Conservation (phyloP, 371 early-diverging fungal genomes). For the Umbelopsis sp. region DNA sequence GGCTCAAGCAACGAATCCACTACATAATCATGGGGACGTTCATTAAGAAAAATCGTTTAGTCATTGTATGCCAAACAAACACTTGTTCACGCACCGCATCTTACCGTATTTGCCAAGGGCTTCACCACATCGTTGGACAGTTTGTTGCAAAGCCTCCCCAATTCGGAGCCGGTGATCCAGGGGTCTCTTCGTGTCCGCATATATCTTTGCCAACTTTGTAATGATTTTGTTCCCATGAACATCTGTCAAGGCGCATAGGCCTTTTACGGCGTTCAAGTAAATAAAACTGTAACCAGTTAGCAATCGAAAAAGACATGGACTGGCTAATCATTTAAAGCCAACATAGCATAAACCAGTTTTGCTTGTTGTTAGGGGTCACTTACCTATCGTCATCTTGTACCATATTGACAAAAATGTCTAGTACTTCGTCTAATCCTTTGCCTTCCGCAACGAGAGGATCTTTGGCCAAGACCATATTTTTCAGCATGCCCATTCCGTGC, state of each 20-base stretch:
- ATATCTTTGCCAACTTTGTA: conserved; percentile 64
- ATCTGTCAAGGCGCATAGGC: conserved; percentile 81
- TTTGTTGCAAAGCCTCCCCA: conserved; percentile 89
- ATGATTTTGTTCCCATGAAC: conserved; percentile 74
- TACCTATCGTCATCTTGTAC: conserved; percentile 79
- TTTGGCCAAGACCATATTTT: conserved; percentile 73
- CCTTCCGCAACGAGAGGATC: conserved; percentile 54
- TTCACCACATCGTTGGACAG: conserved; percentile 78
- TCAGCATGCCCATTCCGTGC: conserved; percentile 81
- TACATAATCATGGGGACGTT: conserved; percentile 21
- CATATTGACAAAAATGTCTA: conserved; percentile 77
- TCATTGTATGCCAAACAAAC: background rate
- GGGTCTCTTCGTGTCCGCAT: conserved; percentile 54
- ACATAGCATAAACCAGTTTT: background rate
- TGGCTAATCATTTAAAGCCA: background rate
- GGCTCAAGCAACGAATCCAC: conserved; percentile 67
- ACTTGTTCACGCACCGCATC: background rate
- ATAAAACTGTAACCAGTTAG: conserved; percentile 62
- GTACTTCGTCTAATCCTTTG: conserved; percentile 62
- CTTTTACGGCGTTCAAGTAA: conserved; percentile 88
- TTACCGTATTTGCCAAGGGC: conserved; percentile 78
- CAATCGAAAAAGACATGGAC: background rate
- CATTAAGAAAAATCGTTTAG: background rate
- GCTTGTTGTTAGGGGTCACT: conserved; percentile 1
- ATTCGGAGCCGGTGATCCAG: conserved; percentile 81